Base-by-base conservation (phyloP, 108 stramenopile species). In the Hondaea fermentalgiana region DNA sequence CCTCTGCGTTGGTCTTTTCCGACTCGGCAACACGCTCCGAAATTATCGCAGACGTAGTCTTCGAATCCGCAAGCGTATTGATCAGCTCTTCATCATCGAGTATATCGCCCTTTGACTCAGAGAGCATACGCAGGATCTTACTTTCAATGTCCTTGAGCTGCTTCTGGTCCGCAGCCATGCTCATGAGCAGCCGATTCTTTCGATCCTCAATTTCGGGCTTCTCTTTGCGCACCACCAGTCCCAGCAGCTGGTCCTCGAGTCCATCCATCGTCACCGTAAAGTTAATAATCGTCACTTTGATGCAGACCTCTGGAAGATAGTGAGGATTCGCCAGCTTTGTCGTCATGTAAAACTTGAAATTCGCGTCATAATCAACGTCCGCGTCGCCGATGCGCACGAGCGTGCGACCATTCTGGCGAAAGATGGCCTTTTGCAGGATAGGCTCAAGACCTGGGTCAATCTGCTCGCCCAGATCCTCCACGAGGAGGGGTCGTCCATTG, bases 141-240 rank as follows among this genome's bases (percentile, higher is more conserved):
- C 43, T 47, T 19, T 91, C 90, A 10, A 72, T 28, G 16, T 60
- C 51, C 72, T 47, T 69, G 47, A 88, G 90, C 57, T 91, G 88
- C 76, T 90, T 90, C 51, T 90, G 88, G 28, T 93, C 92, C 8
- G 88, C 47, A 59, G 92, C 92, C 10, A 90, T 88, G 4, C 89
- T 90, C 53, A 93, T 83, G 23, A 92, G 51, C 14, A 93, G 87
- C 28, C 47, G 29, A 59, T 89, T 59, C 21, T 90, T 90, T 42
- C 89, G 90, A 44, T 91, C 87, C 64, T 92, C 92, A 25, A 93
- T 51, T 29, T 92, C 92, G 3, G 92, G 92, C 89, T 91, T 90
- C 90, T 93, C 93, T 60, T 90, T 49, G 4, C 29, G 87, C 14
- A 93, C 92, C 25, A 88, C 89, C 21, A 42, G n/a, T 49, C 72